A percentile compares a stretch with the other conserved stretches of the same genome.
Evolutionary conservation across 805 yeast genomes (phyloP).

Genomic region (Candida coquimbonensis): DNA sequence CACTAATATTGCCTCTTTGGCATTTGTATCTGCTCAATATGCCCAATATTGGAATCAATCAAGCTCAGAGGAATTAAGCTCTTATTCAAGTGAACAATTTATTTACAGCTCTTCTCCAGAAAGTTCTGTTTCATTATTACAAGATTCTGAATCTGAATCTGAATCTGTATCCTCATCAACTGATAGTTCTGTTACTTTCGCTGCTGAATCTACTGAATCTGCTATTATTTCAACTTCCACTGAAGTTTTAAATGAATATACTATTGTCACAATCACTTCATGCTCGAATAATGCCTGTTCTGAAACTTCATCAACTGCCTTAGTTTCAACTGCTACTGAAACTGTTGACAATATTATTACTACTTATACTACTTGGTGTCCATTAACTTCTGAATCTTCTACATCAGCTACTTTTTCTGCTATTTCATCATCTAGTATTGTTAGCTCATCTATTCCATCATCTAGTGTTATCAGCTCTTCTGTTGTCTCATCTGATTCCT

Average conservation of each 20-base stretch:
- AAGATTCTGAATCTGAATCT: too few relatives aligned
- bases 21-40: not conserved
- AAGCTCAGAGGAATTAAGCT: too few relatives aligned
- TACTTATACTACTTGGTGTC: slow-evolving; percentile 12
- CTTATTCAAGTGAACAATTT: not conserved
- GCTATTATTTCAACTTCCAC: not conserved
- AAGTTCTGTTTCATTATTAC: too few relatives aligned
- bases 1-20: not conserved
- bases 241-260: not conserved
- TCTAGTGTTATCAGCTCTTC: too few relatives aligned
- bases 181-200: not conserved
- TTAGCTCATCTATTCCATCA: too few relatives aligned
- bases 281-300: slow-evolving; percentile 16
- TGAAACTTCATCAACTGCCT: slow-evolving; percentile 20
- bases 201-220: not conserved
- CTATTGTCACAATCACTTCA: slow-evolving; percentile 9
- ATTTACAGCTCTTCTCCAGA: not conserved
- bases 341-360: slow-evolving; percentile 17
- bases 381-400: not conserved
- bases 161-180: too few relatives aligned
- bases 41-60: not conserved
- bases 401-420: too few relatives aligned
- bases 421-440: too few relatives aligned
- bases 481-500: too few relatives aligned
- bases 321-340: slow-evolving; percentile 18